phyloP scores from a whole-genome alignment of 257 asterid genomes.

The Capsicum chinense region DNA sequence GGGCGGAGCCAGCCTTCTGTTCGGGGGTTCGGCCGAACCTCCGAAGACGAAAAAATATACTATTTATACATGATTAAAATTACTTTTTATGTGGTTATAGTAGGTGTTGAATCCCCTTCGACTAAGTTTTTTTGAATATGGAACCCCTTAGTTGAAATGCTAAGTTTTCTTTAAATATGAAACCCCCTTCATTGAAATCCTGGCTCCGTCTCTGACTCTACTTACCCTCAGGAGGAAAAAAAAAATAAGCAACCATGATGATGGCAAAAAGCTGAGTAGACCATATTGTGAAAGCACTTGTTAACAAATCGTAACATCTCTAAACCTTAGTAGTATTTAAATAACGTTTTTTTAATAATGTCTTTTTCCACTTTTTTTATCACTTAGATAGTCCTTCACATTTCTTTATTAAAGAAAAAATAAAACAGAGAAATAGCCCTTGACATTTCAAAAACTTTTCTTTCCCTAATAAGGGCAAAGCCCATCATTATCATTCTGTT shows the following conservation, averaged over 20 bases:
- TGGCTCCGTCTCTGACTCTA: neutral
- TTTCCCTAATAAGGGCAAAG: neutral
- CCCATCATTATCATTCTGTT: constrained; percentile 1
- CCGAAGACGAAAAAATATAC: too few relatives aligned
- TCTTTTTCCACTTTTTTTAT: neutral
- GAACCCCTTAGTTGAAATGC: too few relatives aligned
- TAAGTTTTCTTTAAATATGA: too few relatives aligned
- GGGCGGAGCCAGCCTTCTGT: too few relatives aligned
- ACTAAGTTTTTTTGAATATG: too few relatives aligned
- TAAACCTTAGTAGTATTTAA: neutral
- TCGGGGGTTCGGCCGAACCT: too few relatives aligned
- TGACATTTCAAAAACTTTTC: neutral
- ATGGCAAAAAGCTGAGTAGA: neutral
- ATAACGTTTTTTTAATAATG: neutral
- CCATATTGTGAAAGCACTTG: neutral
- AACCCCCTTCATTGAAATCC: too few relatives aligned
- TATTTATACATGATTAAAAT: too few relatives aligned
- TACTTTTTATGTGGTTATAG: neutral
- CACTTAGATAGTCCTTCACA: neutral
- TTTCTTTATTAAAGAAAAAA: neutral
- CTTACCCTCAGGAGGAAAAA: neutral
- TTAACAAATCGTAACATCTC: constrained; percentile 3
- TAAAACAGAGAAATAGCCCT: neutral
- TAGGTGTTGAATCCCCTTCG: neutral
- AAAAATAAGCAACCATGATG: neutral